Conservation (phyloP, 2,329 filamentous ascomycete species). For the Volutella citrinella region DNA sequence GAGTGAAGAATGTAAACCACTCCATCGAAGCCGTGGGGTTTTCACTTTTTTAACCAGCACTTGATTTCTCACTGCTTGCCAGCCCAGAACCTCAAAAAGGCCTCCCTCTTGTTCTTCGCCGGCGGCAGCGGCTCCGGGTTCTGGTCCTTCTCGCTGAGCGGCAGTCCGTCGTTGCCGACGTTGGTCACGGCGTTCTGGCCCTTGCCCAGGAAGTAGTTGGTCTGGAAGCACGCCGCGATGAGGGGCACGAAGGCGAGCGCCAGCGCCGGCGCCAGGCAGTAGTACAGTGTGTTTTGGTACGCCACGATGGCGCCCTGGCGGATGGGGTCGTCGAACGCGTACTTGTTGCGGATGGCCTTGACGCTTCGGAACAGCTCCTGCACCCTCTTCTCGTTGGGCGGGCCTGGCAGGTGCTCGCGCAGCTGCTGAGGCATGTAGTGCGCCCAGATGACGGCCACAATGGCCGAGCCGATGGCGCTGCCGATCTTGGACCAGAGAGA, state of each 20-base stretch:
- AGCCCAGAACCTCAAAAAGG: constrained; percentile 27
- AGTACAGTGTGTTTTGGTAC: constrained; percentile 32
- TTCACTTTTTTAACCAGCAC: no score
- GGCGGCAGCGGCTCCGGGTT: constrained; percentile 14
- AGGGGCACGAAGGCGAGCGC: constrained; percentile 31
- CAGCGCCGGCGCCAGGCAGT: constrained; percentile 30
- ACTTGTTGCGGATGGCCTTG: constrained; percentile 27
- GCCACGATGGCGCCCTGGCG: constrained; percentile 31
- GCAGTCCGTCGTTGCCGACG: constrained; percentile 23
- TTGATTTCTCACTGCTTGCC: constrained; percentile 11
- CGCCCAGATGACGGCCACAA: constrained; percentile 34
- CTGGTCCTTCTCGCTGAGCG: constrained; percentile 17
- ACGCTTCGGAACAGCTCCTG: constrained; percentile 32
- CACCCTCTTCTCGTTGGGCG: constrained; percentile 17
- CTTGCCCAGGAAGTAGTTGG: constrained; percentile 34
- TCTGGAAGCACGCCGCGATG: constrained; percentile 35
- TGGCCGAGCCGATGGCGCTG: constrained; percentile 32
- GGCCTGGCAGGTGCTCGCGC: constrained; percentile 20
- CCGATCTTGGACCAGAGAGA: constrained; percentile 36
- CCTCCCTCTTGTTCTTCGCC: constrained; percentile 20
- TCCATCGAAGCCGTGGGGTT: no score
- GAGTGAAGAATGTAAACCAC: no score
- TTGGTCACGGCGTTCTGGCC: constrained; percentile 29
- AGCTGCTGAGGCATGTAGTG: constrained; percentile 26
- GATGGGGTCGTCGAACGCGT: constrained; percentile 30